phyloP scores from a whole-genome alignment of 306 rosid genomes.

The Malus orientalis region DNA sequence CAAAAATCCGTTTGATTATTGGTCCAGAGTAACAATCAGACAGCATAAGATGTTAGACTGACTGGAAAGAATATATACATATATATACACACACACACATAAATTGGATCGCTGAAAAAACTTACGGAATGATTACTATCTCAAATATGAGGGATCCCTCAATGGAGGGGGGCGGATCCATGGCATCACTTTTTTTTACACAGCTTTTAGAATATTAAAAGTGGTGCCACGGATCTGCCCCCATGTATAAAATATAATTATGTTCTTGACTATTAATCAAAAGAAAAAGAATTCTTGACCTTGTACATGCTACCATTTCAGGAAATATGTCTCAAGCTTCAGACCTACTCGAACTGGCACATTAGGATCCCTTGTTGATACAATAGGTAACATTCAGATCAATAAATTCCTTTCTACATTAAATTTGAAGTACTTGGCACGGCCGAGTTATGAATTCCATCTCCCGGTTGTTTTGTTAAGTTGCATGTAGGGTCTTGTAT shows the following conservation, averaged over 20 bases:
- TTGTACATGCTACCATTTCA: conserved; percentile 29
- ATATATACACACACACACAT: not conserved
- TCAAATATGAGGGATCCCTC: not conserved
- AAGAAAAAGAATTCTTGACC: not conserved
- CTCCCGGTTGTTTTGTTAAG: not conserved
- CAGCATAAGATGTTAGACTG: not conserved
- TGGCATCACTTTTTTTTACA: too few species aligned
- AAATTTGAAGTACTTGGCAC: not conserved
- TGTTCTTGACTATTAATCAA: not conserved
- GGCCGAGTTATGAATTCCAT: not conserved
- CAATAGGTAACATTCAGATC: conserved; percentile 46
- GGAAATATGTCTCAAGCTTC: conserved; percentile 81
- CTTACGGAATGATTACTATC: too few species aligned
- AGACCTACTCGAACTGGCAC: conserved; percentile 63
- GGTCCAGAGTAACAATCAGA: not conserved
- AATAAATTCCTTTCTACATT: not conserved
- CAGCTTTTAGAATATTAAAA: too few species aligned
- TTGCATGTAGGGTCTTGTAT: not conserved
- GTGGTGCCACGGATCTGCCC: too few species aligned
- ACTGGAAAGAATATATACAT: not conserved
- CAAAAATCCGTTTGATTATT: not conserved
- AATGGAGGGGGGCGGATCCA: too few species aligned
- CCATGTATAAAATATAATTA: too few species aligned
- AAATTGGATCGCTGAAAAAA: too few species aligned
- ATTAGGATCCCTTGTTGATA: conserved; percentile 52